Conservation (phyloP, 2,329 filamentous ascomycete genomes). For the Ambrosiella cleistominuta region DNA sequence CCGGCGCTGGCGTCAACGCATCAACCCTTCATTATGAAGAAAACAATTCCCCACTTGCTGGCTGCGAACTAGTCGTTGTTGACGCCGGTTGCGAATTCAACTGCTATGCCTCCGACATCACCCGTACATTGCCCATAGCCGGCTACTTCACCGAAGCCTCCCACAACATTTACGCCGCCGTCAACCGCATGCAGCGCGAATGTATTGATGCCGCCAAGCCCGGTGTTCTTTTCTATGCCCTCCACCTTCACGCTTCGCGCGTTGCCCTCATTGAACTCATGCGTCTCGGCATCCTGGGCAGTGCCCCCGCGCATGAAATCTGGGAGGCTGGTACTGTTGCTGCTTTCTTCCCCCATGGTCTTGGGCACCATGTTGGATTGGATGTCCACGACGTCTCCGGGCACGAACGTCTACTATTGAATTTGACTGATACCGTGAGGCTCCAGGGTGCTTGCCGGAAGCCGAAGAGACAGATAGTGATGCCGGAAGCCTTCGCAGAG, state of each 20-base stretch:
- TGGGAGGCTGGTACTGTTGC: constrained; percentile 33
- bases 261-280: constrained; percentile 57
- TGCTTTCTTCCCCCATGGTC: constrained; percentile 49
- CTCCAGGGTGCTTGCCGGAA: constrained; percentile 17
- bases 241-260: constrained; percentile 55
- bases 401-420: constrained; percentile 21
- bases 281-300: constrained; percentile 51
- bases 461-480: constrained; percentile 25
- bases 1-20: constrained; percentile 65
- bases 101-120: constrained; percentile 80
- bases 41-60: constrained; percentile 56
- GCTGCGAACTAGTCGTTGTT: constrained; percentile 58
- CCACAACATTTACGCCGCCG: constrained; percentile 56
- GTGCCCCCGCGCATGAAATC: constrained; percentile 39
- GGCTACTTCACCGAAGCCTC: constrained; percentile 52
- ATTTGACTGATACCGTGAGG: constrained; percentile 17
- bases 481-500: constrained; percentile 20
- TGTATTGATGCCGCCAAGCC: constrained; percentile 54
- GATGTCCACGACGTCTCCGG: constrained; percentile 45
- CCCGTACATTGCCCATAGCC: constrained; percentile 65
- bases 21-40: constrained; percentile 71
- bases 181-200: constrained; percentile 62
- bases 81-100: constrained; percentile 78
- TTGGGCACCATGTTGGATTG: constrained; percentile 47
- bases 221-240: constrained; percentile 50